Conservation (phyloP, 2,329 filamentous ascomycete genomes). For the Stagonosporopsis rhizophila region DNA sequence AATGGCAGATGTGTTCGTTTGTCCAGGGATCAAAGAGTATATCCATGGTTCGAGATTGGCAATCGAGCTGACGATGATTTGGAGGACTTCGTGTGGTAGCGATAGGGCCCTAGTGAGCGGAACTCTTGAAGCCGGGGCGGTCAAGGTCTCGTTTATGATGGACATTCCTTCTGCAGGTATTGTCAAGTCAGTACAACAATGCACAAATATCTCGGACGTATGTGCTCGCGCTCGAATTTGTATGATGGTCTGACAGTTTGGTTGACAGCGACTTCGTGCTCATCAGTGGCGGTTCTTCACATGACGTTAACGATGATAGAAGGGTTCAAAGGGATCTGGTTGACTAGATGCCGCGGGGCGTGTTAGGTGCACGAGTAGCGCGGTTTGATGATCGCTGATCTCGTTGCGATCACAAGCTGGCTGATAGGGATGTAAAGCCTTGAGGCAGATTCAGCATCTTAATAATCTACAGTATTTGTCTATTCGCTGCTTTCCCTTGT, state of each 20-base stretch:
- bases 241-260: neutral
- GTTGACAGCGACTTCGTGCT: neutral
- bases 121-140: neutral
- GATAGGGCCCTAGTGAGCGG: neutral
- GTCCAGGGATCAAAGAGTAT: neutral
- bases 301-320: slow-evolving; percentile 18
- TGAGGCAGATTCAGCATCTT: too few relatives aligned
- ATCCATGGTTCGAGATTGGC: slow-evolving; percentile 1
- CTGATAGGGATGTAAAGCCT: too few relatives aligned
- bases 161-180: neutral
- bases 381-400: too few relatives aligned
- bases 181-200: neutral
- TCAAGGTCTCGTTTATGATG: neutral
- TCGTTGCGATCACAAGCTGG: too few relatives aligned
- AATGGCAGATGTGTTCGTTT: neutral
- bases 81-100: slow-evolving; percentile 1
- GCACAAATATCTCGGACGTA: neutral
- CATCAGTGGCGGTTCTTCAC: neutral
- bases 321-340: slow-evolving; percentile 1
- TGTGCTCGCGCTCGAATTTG: neutral
- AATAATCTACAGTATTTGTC: too few relatives aligned
- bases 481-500: too few relatives aligned
- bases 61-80: neutral
- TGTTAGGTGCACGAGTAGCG: slow-evolving; percentile 1
- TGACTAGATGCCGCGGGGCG: slow-evolving; percentile 6